Evolutionary conservation across 2,329 filamentous ascomycete species (phyloP).

Genomic region (Fonsecaea monophora): DNA sequence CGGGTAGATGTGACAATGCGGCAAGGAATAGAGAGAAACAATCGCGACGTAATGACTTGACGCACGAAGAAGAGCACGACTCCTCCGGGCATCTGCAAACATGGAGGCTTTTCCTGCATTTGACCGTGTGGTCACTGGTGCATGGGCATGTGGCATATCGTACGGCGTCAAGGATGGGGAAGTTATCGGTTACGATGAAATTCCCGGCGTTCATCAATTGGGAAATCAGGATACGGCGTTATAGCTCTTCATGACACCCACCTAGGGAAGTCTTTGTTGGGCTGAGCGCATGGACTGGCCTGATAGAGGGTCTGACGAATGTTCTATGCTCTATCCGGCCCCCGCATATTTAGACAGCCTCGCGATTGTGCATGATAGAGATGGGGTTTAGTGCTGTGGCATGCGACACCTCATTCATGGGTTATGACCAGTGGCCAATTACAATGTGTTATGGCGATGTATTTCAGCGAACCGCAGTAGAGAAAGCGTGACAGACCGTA

Average conservation of each 20-base stretch:
- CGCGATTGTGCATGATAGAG: constrained; percentile 25
- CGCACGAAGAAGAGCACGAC: constrained; percentile 18
- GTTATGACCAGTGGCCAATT: background rate
- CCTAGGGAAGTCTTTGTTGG: background rate
- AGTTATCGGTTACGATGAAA: background rate
- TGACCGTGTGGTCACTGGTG: constrained; percentile 17
- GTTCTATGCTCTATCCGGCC: background rate
- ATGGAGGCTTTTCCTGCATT: constrained; percentile 24
- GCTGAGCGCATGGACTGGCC: background rate
- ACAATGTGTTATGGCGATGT: background rate
- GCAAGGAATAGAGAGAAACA: constrained; percentile 8
- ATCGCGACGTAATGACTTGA: constrained; percentile 16
- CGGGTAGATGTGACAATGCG: constrained; percentile 16
- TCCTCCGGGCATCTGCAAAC: constrained; percentile 24
- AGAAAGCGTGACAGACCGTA: background rate
- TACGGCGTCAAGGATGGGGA: constrained; percentile 19
- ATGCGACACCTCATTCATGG: background rate
- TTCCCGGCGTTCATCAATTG: background rate
- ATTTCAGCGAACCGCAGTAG: background rate
- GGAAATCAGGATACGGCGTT: background rate
- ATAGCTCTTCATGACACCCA: background rate
- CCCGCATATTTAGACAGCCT: constrained; percentile 20
- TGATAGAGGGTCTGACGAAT: background rate
- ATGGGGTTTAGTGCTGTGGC: background rate
- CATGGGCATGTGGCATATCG: constrained; percentile 17